Percentiles rank a stretch among this genome's conserved stretches.
Evolutionary conservation across 2,329 filamentous ascomycete genomes (phyloP).

Genomic region (Hymenoscyphus fructigenus): DNA sequence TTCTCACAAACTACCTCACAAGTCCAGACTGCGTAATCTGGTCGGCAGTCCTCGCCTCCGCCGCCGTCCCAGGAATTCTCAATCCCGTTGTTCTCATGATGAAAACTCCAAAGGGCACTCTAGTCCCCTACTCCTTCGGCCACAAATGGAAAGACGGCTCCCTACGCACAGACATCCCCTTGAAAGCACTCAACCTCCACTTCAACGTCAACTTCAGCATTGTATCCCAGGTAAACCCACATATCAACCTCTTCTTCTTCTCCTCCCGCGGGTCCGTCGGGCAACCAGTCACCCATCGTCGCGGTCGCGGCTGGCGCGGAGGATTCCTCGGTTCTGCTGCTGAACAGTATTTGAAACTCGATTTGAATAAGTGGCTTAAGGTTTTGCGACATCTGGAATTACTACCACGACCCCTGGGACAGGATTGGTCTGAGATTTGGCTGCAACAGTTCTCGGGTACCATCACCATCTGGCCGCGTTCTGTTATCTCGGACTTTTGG

Average conservation of each 20-base stretch:
- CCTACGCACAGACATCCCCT: conserved; percentile 88
- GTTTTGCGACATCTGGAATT: conserved; percentile 91
- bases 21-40: conserved; percentile 97
- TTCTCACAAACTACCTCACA: conserved; percentile 93
- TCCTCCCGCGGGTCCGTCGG: conserved; percentile 89
- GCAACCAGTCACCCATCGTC: conserved; percentile 88
- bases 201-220: conserved; percentile 99
- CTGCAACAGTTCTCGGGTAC: conserved; percentile 92
- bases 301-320: conserved; percentile 91
- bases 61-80: conserved; percentile 91
- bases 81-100: conserved; percentile 97
- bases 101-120: conserved; percentile 70
- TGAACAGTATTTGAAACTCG: conserved; percentile 94
- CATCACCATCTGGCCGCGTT: conserved; percentile 94
- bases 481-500: conserved; percentile 73
- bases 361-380: conserved; percentile 96
- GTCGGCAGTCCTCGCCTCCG: conserved; percentile 92
- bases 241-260: conserved; percentile 99
- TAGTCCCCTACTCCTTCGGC: conserved; percentile 91
- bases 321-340: conserved; percentile 90
- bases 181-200: conserved; percentile 90
- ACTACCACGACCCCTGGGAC: conserved; percentile 82
- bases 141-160: conserved; percentile 99
- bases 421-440: conserved; percentile 97
- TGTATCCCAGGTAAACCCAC: conserved; percentile 85